These are phyloP conservation scores for Lactifluus hygrophoroides DNA, from an alignment of 768 basidiomycete genomes.

Conservation along the genomic window DNA sequence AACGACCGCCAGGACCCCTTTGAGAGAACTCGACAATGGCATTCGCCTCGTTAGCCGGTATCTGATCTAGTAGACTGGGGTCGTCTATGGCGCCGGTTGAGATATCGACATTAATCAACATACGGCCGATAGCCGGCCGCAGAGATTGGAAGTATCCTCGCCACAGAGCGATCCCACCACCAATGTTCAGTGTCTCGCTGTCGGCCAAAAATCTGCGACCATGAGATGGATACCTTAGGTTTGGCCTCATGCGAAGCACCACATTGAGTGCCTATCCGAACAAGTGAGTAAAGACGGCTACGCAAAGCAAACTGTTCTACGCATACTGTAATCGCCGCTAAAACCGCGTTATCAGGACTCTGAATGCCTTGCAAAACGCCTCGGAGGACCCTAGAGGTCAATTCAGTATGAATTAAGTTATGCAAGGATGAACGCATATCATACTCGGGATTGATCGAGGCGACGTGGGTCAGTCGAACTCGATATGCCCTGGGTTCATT, in stretches of 20 bases:
- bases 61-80: slow-evolving; percentile 55
- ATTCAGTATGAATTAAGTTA: not conserved
- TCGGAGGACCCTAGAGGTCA: slow-evolving; percentile 42
- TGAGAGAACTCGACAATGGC: slow-evolving; percentile 59
- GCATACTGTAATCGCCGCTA: slow-evolving; percentile 56
- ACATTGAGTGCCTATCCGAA: slow-evolving; percentile 56
- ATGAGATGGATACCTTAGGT: slow-evolving; percentile 59
- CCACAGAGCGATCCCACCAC: slow-evolving; percentile 62
- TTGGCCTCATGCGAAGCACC: slow-evolving; percentile 67
- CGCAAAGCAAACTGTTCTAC: not conserved
- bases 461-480: slow-evolving; percentile 53
- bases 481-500: slow-evolving; percentile 56
- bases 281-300: not conserved
- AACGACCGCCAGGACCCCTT: slow-evolving; percentile 48
- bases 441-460: slow-evolving; percentile 80
- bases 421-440: slow-evolving; percentile 28
- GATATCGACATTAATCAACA: slow-evolving; percentile 72
- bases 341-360: slow-evolving; percentile 55
- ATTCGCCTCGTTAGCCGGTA: slow-evolving; percentile 57
- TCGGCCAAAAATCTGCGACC: slow-evolving; percentile 66
- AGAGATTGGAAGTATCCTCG: slow-evolving; percentile 77
- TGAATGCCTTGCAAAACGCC: slow-evolving; percentile 59
- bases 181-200: slow-evolving; percentile 44
- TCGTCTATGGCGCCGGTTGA: slow-evolving; percentile 63
- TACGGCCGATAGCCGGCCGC: slow-evolving; percentile 51